Conservation (phyloP, 75 land plant genomes). For the Adiantum capillusveneris region DNA sequence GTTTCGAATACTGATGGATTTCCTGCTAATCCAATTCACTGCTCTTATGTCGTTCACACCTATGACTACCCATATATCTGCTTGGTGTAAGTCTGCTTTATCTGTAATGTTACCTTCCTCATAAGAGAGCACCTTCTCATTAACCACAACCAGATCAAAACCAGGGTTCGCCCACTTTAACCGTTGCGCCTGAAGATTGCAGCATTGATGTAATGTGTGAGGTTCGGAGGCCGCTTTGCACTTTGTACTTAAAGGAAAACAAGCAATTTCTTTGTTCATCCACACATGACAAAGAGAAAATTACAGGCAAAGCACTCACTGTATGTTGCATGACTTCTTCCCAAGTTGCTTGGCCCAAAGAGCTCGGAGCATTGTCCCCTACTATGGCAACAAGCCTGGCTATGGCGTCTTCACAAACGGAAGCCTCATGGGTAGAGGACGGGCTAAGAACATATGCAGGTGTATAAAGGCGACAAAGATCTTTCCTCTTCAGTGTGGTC, state of each 20-base stretch:
- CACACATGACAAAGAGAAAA: too few species aligned
- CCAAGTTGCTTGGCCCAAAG: conserved; percentile 61
- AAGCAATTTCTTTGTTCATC: background rate
- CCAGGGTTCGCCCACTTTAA: conserved; percentile 77
- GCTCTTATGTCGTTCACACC: conserved; percentile 45
- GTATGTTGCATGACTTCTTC: conserved; percentile 85
- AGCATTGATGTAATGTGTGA: background rate
- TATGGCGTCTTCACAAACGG: conserved; percentile 16
- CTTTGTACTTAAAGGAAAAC: too few species aligned
- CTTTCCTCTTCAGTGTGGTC: too few species aligned
- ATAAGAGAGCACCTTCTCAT: conserved; percentile 31
- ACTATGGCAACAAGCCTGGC: conserved; percentile 77
- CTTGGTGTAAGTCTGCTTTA: conserved; percentile 9
- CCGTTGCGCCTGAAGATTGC: conserved; percentile 58
- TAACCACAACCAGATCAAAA: conserved; percentile 63
- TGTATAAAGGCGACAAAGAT: too few species aligned
- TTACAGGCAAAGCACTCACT: conserved; percentile 26
- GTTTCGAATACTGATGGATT: conserved; percentile 39
- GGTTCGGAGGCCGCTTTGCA: background rate
- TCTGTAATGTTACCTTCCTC: background rate
- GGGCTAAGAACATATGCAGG: too few species aligned
- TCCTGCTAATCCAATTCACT: conserved; percentile 33
- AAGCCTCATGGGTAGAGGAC: too few species aligned
- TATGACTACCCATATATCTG: conserved; percentile 57
- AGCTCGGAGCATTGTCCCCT: conserved; percentile 63